A percentile compares a stretch with the other conserved stretches of the same genome.
Evolutionary conservation across 2,329 filamentous ascomycete genomes (phyloP).

Genomic region (Pseudogymnoascus sp.): DNA sequence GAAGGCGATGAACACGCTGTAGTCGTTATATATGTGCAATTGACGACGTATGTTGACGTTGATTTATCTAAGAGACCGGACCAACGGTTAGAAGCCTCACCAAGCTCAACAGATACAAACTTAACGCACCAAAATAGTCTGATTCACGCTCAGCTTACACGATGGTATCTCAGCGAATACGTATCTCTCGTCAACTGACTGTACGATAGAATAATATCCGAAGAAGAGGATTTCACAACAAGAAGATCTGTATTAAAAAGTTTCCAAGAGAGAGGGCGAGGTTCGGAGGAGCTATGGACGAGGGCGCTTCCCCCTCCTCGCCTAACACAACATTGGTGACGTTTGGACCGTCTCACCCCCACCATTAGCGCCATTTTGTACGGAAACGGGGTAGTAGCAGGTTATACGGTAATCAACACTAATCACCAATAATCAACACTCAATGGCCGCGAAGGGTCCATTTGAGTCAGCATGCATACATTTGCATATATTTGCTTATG

Average conservation of each 20-base stretch:
- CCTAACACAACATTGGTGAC: slow-evolving; percentile 5
- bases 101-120: neutral
- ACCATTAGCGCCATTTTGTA: neutral
- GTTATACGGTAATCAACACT: neutral
- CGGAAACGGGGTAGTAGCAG: slow-evolving; percentile 1
- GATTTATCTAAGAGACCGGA: neutral
- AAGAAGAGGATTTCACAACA: neutral
- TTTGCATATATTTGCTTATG: neutral
- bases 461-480: neutral
- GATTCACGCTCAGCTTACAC: neutral
- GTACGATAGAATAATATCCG: neutral
- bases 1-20: neutral
- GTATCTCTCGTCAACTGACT: neutral
- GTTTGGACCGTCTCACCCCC: slow-evolving; percentile 3
- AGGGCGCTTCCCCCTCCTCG: neutral
- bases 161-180: neutral
- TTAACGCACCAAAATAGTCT: neutral
- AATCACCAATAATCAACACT: neutral
- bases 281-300: slow-evolving; percentile 2
- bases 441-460: neutral
- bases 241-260: neutral
- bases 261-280: neutral
- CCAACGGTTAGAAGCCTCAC: neutral
- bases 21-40: neutral
- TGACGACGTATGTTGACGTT: neutral